These are phyloP conservation scores for Tetrapyrgos nigripes DNA, from an alignment of 1,284 basidiomycete species.

Conservation along the genomic window DNA sequence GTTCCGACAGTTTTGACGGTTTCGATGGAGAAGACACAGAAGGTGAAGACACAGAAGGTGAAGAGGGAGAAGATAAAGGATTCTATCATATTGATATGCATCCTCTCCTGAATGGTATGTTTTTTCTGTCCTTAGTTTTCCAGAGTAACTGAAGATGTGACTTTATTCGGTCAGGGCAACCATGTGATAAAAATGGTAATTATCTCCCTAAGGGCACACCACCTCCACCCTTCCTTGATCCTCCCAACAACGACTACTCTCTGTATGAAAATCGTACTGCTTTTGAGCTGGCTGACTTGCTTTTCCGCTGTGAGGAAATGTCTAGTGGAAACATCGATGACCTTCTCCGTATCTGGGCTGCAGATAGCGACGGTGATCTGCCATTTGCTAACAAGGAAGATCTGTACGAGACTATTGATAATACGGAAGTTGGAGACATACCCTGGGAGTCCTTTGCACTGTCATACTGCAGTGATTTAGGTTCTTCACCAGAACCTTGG, in stretches of 20 bases:
- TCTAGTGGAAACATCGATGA: slow-evolving; percentile 17
- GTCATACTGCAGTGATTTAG: slow-evolving; percentile 17
- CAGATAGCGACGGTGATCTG: background rate
- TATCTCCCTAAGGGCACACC: slow-evolving; percentile 6
- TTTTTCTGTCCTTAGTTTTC: no score
- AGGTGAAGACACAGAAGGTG: no score
- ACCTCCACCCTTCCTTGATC: slow-evolving; percentile 9
- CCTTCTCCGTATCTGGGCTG: slow-evolving; percentile 22
- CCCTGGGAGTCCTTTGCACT: slow-evolving; percentile 26
- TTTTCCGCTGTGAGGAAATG: slow-evolving; percentile 20
- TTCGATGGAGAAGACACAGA: no score
- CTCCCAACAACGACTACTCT: slow-evolving; percentile 15
- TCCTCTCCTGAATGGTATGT: no score
- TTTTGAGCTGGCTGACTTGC: slow-evolving; percentile 25
- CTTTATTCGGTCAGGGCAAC: no score
- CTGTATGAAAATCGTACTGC: no score
- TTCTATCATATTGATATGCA: no score
- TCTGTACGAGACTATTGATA: slow-evolving; percentile 13
- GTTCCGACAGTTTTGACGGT: no score
- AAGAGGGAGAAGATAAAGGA: no score
- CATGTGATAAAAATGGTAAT: no score
- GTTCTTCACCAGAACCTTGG: slow-evolving; percentile 18
- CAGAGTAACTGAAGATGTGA: no score
- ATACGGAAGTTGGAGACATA: slow-evolving; percentile 20
- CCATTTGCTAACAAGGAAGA: slow-evolving; percentile 7